Evolutionary conservation across 495 filamentous ascomycete genomes (phyloP).

Genomic region (Articulospora tetracladia): DNA sequence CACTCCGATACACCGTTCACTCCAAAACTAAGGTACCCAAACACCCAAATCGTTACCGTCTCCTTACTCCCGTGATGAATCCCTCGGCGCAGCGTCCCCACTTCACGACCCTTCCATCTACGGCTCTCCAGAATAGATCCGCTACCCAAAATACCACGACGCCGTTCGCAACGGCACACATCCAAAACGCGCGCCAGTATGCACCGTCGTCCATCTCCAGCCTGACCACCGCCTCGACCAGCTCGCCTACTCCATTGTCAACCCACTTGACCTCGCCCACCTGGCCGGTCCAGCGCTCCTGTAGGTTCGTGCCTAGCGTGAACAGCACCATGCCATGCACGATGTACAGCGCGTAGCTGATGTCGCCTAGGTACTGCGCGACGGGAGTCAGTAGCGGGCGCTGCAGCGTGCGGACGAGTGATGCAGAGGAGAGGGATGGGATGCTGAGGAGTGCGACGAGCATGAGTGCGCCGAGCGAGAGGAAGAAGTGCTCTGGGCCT

Average conservation of each 20-base stretch:
- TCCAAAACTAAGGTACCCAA: too few species aligned
- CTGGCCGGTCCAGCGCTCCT: constrained; percentile 5
- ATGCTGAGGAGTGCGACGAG: constrained; percentile 53
- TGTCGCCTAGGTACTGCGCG: constrained; percentile 58
- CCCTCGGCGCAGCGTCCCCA: constrained; percentile 42
- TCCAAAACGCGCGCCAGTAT: constrained; percentile 25
- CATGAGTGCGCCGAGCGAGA: constrained; percentile 46
- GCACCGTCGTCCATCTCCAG: neutral
- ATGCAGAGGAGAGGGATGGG: constrained; percentile 38
- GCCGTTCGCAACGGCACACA: constrained; percentile 37
- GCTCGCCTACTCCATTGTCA: constrained; percentile 3
- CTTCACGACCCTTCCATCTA: constrained; percentile 48
- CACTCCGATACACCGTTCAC: too few species aligned
- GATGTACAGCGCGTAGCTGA: constrained; percentile 53
- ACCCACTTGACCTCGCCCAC: constrained; percentile 5
- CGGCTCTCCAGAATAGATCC: constrained; percentile 51
- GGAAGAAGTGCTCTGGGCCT: constrained; percentile 46
- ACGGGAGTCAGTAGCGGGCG: constrained; percentile 47
- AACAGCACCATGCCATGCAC: constrained; percentile 52
- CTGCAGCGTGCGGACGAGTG: constrained; percentile 29
- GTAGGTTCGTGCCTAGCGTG: constrained; percentile 33
- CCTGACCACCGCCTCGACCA: constrained; percentile 8
- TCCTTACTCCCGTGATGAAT: too few species aligned
- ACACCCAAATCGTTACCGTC: too few species aligned
- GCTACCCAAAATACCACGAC: constrained; percentile 44